Percentiles rank a stretch among this genome's conserved stretches.
phyloP scores from a whole-genome alignment of 164 flowering plant genomes.

The Buxus sempervirens region DNA sequence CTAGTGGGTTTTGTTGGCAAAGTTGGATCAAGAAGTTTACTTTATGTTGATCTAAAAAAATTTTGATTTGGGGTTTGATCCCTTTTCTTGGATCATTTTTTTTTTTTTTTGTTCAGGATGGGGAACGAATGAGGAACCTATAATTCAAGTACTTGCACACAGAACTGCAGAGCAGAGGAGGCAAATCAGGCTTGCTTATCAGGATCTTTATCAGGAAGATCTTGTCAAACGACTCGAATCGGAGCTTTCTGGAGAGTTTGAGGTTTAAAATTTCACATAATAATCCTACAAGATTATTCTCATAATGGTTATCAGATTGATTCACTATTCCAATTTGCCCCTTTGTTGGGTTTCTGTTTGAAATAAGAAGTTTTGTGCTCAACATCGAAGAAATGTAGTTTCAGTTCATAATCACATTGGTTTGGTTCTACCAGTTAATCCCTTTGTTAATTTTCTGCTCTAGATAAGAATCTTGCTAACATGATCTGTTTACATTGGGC shows the following conservation, averaged over 20 bases:
- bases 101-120: no score
- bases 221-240: constrained; percentile 34
- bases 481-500: not conserved
- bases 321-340: no score
- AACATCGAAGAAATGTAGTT: no score
- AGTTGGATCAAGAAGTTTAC: no score
- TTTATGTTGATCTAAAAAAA: not conserved
- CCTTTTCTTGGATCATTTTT: not conserved
- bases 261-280: constrained; percentile 26
- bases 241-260: constrained; percentile 39
- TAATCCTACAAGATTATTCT: not conserved
- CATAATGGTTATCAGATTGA: no score
- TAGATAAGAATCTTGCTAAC: not conserved
- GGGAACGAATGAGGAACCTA: constrained; percentile 44
- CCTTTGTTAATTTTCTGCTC: not conserved
- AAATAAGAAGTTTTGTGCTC: no score
- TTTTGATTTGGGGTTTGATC: not conserved
- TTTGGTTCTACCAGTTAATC: not conserved
- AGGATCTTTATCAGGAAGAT: constrained; percentile 31
- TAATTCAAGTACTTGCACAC: constrained; percentile 35
- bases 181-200: constrained; percentile 29
- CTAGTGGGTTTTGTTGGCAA: no score
- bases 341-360: no score
- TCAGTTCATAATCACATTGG: no score
- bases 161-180: constrained; percentile 34